Evolutionary conservation across 2,329 filamentous ascomycete genomes (phyloP).

Genomic region (Arthroderma sp.): DNA sequence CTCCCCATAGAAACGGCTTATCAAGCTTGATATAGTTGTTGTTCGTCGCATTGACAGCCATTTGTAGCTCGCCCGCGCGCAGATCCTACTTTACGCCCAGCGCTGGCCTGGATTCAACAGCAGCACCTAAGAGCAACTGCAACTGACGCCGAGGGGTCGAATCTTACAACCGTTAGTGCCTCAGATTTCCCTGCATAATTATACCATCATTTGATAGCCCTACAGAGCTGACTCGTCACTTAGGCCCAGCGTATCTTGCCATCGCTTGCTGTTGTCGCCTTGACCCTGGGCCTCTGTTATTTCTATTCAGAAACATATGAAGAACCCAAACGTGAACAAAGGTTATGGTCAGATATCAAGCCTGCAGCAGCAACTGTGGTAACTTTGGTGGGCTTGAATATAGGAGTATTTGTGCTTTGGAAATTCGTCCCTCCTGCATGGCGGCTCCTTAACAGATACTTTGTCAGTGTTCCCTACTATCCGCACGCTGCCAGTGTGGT

Average conservation of each 20-base stretch:
- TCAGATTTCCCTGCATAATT: neutral
- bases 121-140: conserved; percentile 30
- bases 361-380: conserved; percentile 42
- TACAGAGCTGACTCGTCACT: neutral
- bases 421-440: conserved; percentile 41
- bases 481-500: conserved; percentile 43
- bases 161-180: conserved; percentile 27
- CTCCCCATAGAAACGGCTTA: neutral
- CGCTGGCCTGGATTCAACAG: conserved; percentile 34
- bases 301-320: conserved; percentile 39
- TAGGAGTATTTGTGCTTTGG: conserved; percentile 41
- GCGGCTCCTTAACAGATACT: conserved; percentile 45
- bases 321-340: conserved; percentile 36
- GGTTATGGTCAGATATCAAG: conserved; percentile 39
- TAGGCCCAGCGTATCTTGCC: conserved; percentile 38
- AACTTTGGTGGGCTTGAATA: conserved; percentile 40
- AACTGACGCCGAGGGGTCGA: conserved; percentile 23
- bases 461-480: conserved; percentile 41
- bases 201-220: neutral
- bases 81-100: conserved; percentile 29
- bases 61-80: conserved; percentile 28
- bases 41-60: neutral
- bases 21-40: neutral
- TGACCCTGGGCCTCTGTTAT: conserved; percentile 33
- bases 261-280: conserved; percentile 29